Evolutionary conservation across 2,329 filamentous ascomycete species (phyloP).

Genomic region (Coccinonectria pachysandricola): DNA sequence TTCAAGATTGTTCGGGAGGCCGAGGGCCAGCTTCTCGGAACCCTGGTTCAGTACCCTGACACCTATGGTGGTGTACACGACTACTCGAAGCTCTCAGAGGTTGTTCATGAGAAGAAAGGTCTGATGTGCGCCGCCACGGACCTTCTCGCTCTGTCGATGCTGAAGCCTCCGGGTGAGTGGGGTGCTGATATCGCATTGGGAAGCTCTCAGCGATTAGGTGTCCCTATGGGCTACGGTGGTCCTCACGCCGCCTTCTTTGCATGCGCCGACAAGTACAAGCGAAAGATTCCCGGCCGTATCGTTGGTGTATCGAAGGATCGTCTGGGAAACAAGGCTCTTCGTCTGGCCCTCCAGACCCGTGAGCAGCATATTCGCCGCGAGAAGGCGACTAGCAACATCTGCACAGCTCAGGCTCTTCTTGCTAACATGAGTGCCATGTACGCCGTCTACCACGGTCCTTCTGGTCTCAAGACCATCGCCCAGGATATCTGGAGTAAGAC

Average conservation of each 20-base stretch:
- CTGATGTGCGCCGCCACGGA: constrained; percentile 85
- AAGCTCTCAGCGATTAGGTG: constrained; percentile 81
- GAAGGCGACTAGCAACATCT: constrained; percentile 96
- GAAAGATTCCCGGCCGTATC: constrained; percentile 83
- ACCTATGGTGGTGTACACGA: constrained; percentile 76
- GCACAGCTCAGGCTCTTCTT: constrained; percentile 85
- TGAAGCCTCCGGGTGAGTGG: constrained; percentile 86
- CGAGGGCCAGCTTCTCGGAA: constrained; percentile 74
- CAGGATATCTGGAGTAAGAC: constrained; percentile 62
- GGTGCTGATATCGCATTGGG: constrained; percentile 93
- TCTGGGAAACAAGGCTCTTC: constrained; percentile 50
- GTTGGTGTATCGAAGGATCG: constrained; percentile 87
- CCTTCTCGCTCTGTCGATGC: constrained; percentile 72
- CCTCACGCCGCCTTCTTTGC: constrained; percentile 96
- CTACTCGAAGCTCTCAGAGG: constrained; percentile 61
- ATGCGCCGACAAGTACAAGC: constrained; percentile 67
- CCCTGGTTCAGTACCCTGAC: constrained; percentile 87
- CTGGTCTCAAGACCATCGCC: constrained; percentile 74
- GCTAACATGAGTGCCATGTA: constrained; percentile 96
- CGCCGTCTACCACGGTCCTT: constrained; percentile 83
- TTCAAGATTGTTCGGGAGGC: constrained; percentile 60
- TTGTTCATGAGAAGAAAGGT: constrained; percentile 67
- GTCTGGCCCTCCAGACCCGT: constrained; percentile 75
- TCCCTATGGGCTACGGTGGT: constrained; percentile 84
- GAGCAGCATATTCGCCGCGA: constrained; percentile 95